These are phyloP conservation scores for Ophiocordyceps camponoti-leonardi DNA, from an alignment of 2,329 filamentous ascomycete genomes.

Conservation along the genomic window DNA sequence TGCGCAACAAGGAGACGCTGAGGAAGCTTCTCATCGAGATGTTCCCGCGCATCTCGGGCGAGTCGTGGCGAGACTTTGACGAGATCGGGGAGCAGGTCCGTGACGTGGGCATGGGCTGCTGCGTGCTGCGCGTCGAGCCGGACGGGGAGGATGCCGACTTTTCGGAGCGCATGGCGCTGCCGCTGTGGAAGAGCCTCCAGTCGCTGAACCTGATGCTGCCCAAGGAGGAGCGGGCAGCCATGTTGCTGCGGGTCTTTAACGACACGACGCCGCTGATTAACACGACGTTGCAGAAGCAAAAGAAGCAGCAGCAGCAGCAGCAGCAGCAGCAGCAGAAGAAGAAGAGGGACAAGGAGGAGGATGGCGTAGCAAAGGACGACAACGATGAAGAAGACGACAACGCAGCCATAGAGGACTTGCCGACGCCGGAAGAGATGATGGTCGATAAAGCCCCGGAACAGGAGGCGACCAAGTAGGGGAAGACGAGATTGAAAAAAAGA, in stretches of 20 bases:
- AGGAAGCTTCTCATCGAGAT: slow-evolving; percentile 78
- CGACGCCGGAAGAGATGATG: slow-evolving; percentile 14
- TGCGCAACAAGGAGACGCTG: slow-evolving; percentile 66
- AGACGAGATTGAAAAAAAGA: not conserved
- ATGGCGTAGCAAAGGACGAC: slow-evolving; percentile 9
- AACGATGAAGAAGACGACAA: slow-evolving; percentile 16
- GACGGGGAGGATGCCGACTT: slow-evolving; percentile 44
- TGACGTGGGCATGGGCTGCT: slow-evolving; percentile 78
- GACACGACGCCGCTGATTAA: slow-evolving; percentile 75
- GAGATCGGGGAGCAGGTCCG: slow-evolving; percentile 77
- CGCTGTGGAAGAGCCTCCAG: slow-evolving; percentile 84
- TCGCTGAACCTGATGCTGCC: slow-evolving; percentile 94
- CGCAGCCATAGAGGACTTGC: slow-evolving; percentile 19
- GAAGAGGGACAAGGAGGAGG: slow-evolving; percentile 8
- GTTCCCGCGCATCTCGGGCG: slow-evolving; percentile 76
- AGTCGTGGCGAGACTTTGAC: slow-evolving; percentile 57
- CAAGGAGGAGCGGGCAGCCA: slow-evolving; percentile 86
- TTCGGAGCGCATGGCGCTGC: slow-evolving; percentile 68
- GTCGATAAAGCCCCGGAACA: not conserved
- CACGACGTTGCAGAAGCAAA: slow-evolving; percentile 36
- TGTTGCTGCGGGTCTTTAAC: slow-evolving; percentile 82
- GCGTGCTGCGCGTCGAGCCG: slow-evolving; percentile 69
- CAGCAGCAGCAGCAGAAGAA: not conserved
- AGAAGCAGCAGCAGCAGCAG: slow-evolving; percentile 16
- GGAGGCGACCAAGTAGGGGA: not conserved